Conservation (phyloP, 2,329 filamentous ascomycete genomes). For the Talaromyces sp. region DNA sequence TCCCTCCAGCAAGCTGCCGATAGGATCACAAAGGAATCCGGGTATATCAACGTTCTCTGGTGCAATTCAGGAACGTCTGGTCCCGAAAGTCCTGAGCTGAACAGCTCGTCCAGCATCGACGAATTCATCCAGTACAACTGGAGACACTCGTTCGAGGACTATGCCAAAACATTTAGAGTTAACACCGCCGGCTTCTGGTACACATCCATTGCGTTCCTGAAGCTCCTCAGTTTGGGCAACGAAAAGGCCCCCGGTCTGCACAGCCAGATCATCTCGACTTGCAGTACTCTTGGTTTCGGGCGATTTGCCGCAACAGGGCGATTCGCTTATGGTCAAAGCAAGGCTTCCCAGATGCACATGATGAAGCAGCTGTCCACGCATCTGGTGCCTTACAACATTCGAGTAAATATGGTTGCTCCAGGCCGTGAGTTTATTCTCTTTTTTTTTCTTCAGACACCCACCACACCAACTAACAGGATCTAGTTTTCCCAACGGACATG, state of each 20-base stretch:
- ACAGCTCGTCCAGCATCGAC: constrained; percentile 23
- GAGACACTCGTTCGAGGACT: constrained; percentile 20
- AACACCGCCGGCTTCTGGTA: constrained; percentile 29
- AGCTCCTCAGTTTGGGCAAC: constrained; percentile 30
- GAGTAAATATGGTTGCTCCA: constrained; percentile 19
- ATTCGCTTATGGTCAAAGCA: constrained; percentile 17
- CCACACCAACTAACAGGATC: neutral
- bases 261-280: constrained; percentile 20
- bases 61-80: constrained; percentile 45
- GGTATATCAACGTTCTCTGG: constrained; percentile 47
- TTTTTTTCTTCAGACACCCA: neutral
- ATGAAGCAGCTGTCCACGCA: constrained; percentile 5
- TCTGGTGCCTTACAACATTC: constrained; percentile 12
- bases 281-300: constrained; percentile 17
- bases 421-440: constrained; percentile 4
- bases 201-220: constrained; percentile 28
- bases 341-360: constrained; percentile 13
- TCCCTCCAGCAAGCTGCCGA: constrained; percentile 38
- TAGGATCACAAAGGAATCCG: constrained; percentile 37
- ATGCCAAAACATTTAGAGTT: constrained; percentile 19
- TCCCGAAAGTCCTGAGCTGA: constrained; percentile 30
- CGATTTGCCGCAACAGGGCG: constrained; percentile 15
- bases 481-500: constrained; percentile 7
- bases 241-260: neutral
- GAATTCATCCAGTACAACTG: constrained; percentile 28